Evolutionary conservation across 306 rosid species (phyloP), one percentile per base, ranked within the genome.

Genomic region (Lotus japonicus): DNA sequence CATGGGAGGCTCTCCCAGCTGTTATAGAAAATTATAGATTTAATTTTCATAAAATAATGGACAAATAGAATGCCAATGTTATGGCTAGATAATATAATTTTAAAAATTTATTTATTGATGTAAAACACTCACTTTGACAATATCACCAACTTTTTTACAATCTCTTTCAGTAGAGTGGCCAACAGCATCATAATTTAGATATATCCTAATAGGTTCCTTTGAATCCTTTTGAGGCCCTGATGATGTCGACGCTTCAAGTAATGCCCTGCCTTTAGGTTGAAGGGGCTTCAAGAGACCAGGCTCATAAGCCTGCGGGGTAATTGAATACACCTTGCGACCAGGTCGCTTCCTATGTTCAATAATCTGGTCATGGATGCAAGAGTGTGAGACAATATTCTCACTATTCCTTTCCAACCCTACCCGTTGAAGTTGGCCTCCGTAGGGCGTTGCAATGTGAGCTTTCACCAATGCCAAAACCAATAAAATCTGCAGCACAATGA

Each of bases 321-420:
- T 76, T 3, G 97, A 90, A 75, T 90, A 92, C 67, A 92, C 96
- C 80, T 88, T 88, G 36, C 71, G 94, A 72, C 98, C 98, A 36
- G 97, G 98, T 63, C 79, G 86, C 85, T 90, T 83, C 75, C 92
- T 84, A 66, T 86, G 94, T 81, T 88, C 92, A 10, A 92, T 82
- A 77, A 92, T 92, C 84, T 92, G 97, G 69, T 90, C 98, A 73
- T 92, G 97, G 59, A 92, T 92, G 81, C 98, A 92, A 16, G 98
- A 86, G 76, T 92, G 98, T n/a, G 94, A 88, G 55, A 81, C 89
- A 73, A 88, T 70, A 72, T 59, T 88, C 50, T 80, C 73, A 46
- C 81, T 74, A 68, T 72, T 85, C 78, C 55, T 71, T 64, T 75
- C 87, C 13, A 66, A 57, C 56, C 71, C 79, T 53, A 74, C 82